Base-by-base conservation (phyloP, 768 basidiomycete genomes). In the Chalciporus chontae region DNA sequence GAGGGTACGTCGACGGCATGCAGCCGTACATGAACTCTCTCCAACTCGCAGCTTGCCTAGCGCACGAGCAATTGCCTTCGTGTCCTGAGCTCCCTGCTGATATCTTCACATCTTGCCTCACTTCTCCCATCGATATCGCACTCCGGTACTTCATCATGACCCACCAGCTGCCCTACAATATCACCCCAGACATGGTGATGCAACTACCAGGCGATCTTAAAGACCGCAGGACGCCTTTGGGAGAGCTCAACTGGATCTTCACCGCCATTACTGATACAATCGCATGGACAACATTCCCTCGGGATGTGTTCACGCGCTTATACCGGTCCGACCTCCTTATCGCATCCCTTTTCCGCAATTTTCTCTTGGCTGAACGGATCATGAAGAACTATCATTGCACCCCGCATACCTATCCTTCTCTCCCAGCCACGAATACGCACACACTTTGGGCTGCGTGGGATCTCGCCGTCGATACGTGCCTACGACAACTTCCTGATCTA, bases 181-280 rank as follows among this genome's bases (percentile, higher is more conserved):
- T 90, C 61, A 85, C 84, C 8, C 77, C 86, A 24, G 93, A 97
- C 61, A 90, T 93, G 88, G 86, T 94, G 29, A 83, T 90, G 78
- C 90, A 94, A 65, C 80, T 99, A 11, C 96, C 96, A 0, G 96
- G 96, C 8, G 94, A 97, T 64, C 79, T 98, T 52, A 96, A 95
- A 69, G 96, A 99, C 63, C 81, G 96, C 17, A 81, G 94, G 21
- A 98, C 96, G 0, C 94, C 96, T 1, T 75, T 99, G 0, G 96
- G 96, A 44, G 96, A 99, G 70, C 80, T 99, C n/a, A 96, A 95
- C 65, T 99, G 96, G 96, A 98, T 98, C 55, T 98, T 98, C 71
- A 98, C 94, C 1, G 93, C 95, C 29, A 90, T 99, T 48, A 98
- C 96, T 14, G 96, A 99, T 70, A 98, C 96, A 8, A 98, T 99